Evolutionary conservation across 441 rosid genomes (phyloP), one percentile per base, ranked within the genome.

Genomic region (Arabidopsis hybrid): DNA sequence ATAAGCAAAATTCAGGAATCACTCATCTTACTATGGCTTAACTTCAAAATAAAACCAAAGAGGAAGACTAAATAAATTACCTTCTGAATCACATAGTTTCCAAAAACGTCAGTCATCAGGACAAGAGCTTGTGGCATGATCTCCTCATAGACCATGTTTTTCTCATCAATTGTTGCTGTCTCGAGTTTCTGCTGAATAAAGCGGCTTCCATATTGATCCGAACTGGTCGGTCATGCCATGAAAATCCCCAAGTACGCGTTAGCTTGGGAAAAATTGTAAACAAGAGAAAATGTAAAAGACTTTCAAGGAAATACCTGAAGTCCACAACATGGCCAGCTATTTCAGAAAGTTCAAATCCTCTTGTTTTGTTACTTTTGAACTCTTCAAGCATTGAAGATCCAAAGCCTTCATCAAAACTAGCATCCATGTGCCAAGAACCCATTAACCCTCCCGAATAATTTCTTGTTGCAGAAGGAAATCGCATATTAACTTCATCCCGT

Each of bases 151-250:
- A 92, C 88, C 89, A 87, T 92, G 78, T 75, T 89, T 76, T 90
- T 92, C 86, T 92, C 96, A 67, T 89, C 91, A 4, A 60, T 68
- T 36, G 93, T 83, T 59, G 97, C 97, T 10, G 88, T 89, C 78
- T 92, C 97, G 0, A 92, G 96, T 68, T 90, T 92, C 80, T 92
- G 97, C 81, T 90, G 97, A 77, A 92, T 92, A 80, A 92, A 92
- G 57, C 97, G 84, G 79, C 97, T 92, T 13, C 97, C 97, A 63
- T 89, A 90, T 82, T 92, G 97, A 83, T 92, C 97, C 78, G 89
- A 88, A 57, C 97, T 92, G 88, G 77, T 63, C 26, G 26, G 26
- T 21, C 26, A 21, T 21, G 26, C 26, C 35, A 40, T 6, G 53
- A 45, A 58, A 4, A 1, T 11, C 14, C 31, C 13, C 6, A 43